phyloP scores from a whole-genome alignment of 169 alveolate genomes.

The Condylostoma magnum region DNA sequence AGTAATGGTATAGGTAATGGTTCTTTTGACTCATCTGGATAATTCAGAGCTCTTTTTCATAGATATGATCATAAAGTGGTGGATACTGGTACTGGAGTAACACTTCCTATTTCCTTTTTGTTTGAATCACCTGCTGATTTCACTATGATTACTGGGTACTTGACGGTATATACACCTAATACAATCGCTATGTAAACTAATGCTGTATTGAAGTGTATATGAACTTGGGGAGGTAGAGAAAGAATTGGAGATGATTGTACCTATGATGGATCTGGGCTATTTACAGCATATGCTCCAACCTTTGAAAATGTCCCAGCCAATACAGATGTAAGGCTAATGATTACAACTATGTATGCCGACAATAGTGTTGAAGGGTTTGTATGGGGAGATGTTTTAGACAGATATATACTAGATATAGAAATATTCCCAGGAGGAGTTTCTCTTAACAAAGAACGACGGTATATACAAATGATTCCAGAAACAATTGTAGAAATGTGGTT shows the following conservation, averaged over 20 bases:
- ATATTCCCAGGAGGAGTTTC: conserved; percentile 1
- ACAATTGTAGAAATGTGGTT: neutral
- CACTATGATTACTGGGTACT: neutral
- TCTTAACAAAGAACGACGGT: neutral
- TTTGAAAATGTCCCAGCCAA: neutral
- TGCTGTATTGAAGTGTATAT: conserved; percentile 14
- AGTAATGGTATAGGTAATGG: too few relatives aligned
- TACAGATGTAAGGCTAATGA: neutral
- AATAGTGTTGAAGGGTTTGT: conserved; percentile 7
- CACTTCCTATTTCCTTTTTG: conserved; percentile 9
- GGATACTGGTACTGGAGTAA: too few relatives aligned
- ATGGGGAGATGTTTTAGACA: neutral
- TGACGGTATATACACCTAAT: neutral
- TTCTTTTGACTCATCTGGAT: too few relatives aligned
- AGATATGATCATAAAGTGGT: too few relatives aligned
- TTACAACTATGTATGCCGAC: conserved; percentile 18
- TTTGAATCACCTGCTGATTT: neutral
- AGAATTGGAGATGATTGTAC: conserved; percentile 1
- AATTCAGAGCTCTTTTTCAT: too few relatives aligned
- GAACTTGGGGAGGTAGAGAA: conserved; percentile 2
- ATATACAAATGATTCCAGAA: neutral
- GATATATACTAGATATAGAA: conserved; percentile 2
- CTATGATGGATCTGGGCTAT: neutral
- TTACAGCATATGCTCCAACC: conserved; percentile 20
- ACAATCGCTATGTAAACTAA: conserved; percentile 11